Evolutionary conservation across 108 stramenopile genomes (phyloP), one percentile per base, ranked within the genome.

Genomic region (Skeletonema potamos): DNA sequence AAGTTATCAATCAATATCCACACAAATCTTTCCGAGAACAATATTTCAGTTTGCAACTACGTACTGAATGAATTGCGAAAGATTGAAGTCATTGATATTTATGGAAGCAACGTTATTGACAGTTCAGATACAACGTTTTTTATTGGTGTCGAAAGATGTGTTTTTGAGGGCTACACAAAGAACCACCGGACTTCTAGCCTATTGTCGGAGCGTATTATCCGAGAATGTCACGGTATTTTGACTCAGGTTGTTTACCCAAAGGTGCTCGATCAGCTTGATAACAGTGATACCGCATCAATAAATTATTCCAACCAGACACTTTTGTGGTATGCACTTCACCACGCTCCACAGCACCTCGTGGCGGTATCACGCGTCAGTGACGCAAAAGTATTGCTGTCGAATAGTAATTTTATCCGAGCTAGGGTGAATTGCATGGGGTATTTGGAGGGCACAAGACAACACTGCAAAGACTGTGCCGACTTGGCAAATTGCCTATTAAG

Each of bases 141-240:
- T 29, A 32, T 79, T 67, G 78, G 78, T 30, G 26, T 72, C 17
- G 66, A 72, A 22, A 10, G 44, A 26, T 28, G 29, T 20, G 27
- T 64, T 20, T 68, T 58, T 17, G 22, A 66, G 33, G 58, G 59
- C 8, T 26, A n/a, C 63, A 55, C 56, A 36, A 32, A 32, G 27
- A 41, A 22, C 34, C 3, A 44, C 55, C 22, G 26, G 54, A 62
- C 27, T 6, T 22, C 59, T n/a, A 56, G 27, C 12, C 3, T 64
- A 27, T 51, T 72, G 18, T 61, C 72, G 15, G 41, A 66, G 17
- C 15, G 18, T 32, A 30, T 68, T 37, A 27, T 72, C 20, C n/a
- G 44, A 56, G 55, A 72, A 64, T 79, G 78, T 15, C 78, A 79
- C 29, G 26, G 22, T 30, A 36, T 79, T 54, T 48, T 79, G 37